Evolutionary conservation across 2,329 filamentous ascomycete genomes (phyloP), one percentile per base, ranked within the genome.

Genomic region (Neodidymelliopsis sp.): DNA sequence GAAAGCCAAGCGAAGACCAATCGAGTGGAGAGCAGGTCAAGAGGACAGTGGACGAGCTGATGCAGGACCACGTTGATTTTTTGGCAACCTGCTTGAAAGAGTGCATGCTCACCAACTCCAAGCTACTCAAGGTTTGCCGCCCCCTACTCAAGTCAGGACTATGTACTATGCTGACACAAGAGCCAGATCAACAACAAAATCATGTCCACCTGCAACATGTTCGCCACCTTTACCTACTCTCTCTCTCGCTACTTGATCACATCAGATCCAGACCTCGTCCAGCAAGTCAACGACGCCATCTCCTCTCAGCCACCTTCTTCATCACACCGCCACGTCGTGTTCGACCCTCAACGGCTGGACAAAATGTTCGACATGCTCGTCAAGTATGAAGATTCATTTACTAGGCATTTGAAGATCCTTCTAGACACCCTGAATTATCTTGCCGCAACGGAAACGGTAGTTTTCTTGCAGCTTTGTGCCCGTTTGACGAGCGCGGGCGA

Each of bases 51-150:
- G 94, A 99, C 67, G 91, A 97, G 75, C 77, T 99, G 67, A 99
- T 99, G 94, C 91, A 97, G 75, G 92, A 97, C 67, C 94, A 99
- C 75, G 92, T 99, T 52, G 94, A 97, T 74, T 99, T 99, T 72
- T 77, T 99, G 36, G 94, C 97, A 64, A 97, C 94, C 4, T 99
- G 94, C 71, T 79, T 99, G 65, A 99, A 97, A 75, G 94, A 97
- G 76, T 97, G 94, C 78, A 97, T 97, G 91, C 81, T 99, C 57
- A 99, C 94, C 15, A 97, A 99, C 72, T 91, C 90, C 69, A 97
- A 96, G 76, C 81, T 99, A 6, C 77, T 99, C 5, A 88, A 91
- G 75, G 93, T 96, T 81, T 57, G 80, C 73, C 58, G 80, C 73
- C 49, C 29, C 31, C n/a, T 40, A 9, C 9, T 20, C 12, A 9